Base-by-base conservation (phyloP, 805 yeast genomes). In the Barnettozyma wickerhamii region DNA sequence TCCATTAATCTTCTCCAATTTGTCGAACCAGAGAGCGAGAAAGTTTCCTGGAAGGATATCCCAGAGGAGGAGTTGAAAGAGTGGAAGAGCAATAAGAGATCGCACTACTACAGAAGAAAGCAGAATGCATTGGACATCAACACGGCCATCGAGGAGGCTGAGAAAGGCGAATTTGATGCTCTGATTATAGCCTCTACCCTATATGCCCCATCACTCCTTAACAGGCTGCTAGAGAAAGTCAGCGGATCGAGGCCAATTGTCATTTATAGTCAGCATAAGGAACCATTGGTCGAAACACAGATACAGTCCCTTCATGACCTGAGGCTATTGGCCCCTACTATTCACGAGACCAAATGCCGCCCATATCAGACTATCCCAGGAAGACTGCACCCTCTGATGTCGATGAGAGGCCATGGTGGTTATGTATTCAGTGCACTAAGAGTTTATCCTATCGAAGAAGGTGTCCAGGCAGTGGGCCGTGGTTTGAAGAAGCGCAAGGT, bases 351-450 rank as follows among this genome's bases (percentile, higher is more conserved):
- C 1, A 72, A 86, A 47, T 93, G 84, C 10, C 75, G 97, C 48
- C 81, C 81, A 37, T 90, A 84, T 59, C 99, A 93, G 66, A 88
- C 97, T 4, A 78, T 91, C 21, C 87, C 95, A 15, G 99, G 98
- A 7, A 80, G 95, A 58, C 69, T 91, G 55, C 99, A 93, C 61
- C 99, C 99, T 1, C 58, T 81, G 45, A 93, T 93, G 99, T 86
- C 97, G 0, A 80, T 83, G 72, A 74, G 87, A 53, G 89, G 95
- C 6, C 90, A 84, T 43, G 98, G 97, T 47, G 99, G 99, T 0
- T 91, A 79, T 59, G 59, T 93, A 3, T 66, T 89, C 49, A 74
- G 79, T 68, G 95, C 91, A 4, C 75, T 85, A 13, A 71, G 85
- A 36, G 97, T 93, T 0, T 65, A 79, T 39, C 96, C 96, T 3